Evolutionary conservation across 1,139 yeast species (phyloP), one percentile per base, ranked within the genome.

Genomic region (Suhomyces terraborum): DNA sequence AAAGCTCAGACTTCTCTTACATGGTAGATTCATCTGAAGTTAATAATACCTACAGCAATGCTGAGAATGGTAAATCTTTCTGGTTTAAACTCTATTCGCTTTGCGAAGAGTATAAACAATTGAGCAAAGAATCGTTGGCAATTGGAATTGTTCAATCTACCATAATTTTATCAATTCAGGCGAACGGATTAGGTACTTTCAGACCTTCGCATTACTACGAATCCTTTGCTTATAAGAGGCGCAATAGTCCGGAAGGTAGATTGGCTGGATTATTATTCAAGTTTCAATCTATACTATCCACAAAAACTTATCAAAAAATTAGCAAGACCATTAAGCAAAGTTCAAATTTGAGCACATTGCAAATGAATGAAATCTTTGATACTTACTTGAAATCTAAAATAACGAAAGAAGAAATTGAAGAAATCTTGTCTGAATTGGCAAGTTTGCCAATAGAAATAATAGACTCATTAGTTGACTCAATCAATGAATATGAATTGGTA

Each of bases 11-110:
- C 9, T 32, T 29, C 31, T 38, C 41, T 2, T 12, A 26, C 9
- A 22, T 32, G 23, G 27, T 33, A 7, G 41, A 38, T 8, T 23
- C 16, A n/a, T 38, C 41, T 4, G 31, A 21, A 5, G 33, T 29
- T 14, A 27, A 29, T 12, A 8, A 23, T 14, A 20, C 30, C 5
- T 3, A 12, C 8, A 22, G 22, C 8, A 26, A 4, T 14, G 8
- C 33, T 4, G 24, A 17, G 9, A 14, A 12, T 10, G 24, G 21
- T 30, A 25, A 38, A 38, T 35, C 49, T 1, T 40, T 35, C 18
- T 84, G 91, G 88, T 64, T 71, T 36, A 76, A 80, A 47, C 73
- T 85, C 41, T 79, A 77, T 43, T 69, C 83, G 3, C 63, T 84
- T 25, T 83, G 91, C 56, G 80, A 77, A 43, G 95, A 88, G 53